These are phyloP conservation scores for Sherardia arvensis DNA, from an alignment of 257 asterid species.

Conservation along the genomic window DNA sequence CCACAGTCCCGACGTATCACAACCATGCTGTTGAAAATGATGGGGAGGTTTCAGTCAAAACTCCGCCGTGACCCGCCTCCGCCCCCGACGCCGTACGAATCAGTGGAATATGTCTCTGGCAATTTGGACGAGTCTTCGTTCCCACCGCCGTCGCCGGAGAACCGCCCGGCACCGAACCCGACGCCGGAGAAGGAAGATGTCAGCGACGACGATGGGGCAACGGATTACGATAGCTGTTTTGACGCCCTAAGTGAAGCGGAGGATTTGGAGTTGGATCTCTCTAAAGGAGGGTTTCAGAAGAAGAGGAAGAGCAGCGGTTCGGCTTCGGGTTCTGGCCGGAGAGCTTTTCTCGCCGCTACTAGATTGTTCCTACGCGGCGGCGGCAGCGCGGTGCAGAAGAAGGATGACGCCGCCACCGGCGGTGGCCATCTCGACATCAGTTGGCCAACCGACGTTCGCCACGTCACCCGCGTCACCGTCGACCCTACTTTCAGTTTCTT, in stretches of 20 bases:
- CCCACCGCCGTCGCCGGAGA: too few species aligned
- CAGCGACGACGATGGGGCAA: not conserved
- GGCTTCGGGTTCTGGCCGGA: too few species aligned
- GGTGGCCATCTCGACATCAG: not conserved
- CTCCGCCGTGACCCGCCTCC: not conserved
- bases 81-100: not conserved
- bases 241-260: not conserved
- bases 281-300: not conserved
- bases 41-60: not conserved
- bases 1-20: not conserved
- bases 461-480: not conserved
- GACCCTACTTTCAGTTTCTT: not conserved
- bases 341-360: not conserved
- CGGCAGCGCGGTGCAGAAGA: not conserved
- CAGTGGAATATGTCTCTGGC: not conserved
- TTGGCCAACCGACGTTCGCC: not conserved
- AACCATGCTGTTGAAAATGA: not conserved
- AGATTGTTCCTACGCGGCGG: not conserved
- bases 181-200: not conserved
- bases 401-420: not conserved
- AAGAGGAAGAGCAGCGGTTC: not conserved
- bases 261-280: not conserved
- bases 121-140: too few species aligned
- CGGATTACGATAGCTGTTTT: not conserved
- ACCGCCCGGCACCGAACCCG: too few species aligned